Base-by-base conservation (phyloP, 106 monocot genomes). In the Narthecium ossifragum region DNA sequence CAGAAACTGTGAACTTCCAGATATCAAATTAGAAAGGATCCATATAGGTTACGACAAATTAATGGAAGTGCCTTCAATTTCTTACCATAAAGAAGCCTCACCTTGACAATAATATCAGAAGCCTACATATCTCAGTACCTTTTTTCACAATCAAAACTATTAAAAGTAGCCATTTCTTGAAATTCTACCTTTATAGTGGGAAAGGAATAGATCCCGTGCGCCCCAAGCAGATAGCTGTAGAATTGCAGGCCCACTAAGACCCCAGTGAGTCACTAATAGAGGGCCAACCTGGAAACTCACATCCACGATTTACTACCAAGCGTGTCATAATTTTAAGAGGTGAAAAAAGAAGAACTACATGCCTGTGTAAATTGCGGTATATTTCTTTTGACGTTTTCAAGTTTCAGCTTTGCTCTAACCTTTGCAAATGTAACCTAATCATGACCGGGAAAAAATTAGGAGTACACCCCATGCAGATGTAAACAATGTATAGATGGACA, bases 241-340 rank as follows among this genome's bases (percentile, higher is more conserved):
- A 78, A 96, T 81, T 25, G 78, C 94, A 39, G 94, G 94, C 26
- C 94, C 94, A 69, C 90, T 96, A 45, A 96, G 80, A 49, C 94
- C 94, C 94, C 94, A 96, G 27, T 96, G 94, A n/a, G 94, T 96
- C 25, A 96, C 76, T 63, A 96, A 64, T 83, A 96, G 75, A 48
- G 94, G 78, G 9, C 94, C 94, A 32, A 70, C 64, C 94, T 96
- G 59, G 9, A 66, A 57, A 22, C 60, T 24, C 24, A 53, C 1
- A 34, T 34, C 10, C 6, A 28, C 23, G 15, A 41, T 41, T 37
- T n/a, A n/a, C n/a, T n/a, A n/a, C n/a, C n/a, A n/a, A n/a, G n/a
- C n/a, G n/a, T n/a, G n/a, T n/a, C n/a, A n/a, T n/a, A n/a, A n/a
- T n/a, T n/a, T n/a, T n/a, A n/a, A n/a, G n/a, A 15, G 30, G 12